A percentile compares a stretch with the other conserved stretches of the same genome.
Evolutionary conservation across 768 basidiomycete genomes (phyloP).

Genomic region (Pulveroboletus sp.): DNA sequence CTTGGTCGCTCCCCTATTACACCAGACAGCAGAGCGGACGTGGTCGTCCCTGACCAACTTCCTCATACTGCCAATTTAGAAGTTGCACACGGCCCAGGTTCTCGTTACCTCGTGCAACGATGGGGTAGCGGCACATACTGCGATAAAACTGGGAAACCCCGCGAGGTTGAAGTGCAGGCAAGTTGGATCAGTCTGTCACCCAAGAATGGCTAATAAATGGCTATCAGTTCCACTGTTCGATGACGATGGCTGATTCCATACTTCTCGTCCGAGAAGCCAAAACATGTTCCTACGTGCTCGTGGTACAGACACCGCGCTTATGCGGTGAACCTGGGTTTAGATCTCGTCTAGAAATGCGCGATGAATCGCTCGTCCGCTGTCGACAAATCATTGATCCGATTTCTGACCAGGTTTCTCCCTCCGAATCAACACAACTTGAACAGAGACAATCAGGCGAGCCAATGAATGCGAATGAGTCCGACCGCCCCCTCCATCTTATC

Average conservation of each 20-base stretch:
- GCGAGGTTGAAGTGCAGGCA: conserved; percentile 95
- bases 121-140: conserved; percentile 91
- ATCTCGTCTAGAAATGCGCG: conserved; percentile 59
- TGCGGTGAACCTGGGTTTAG: conserved; percentile 93
- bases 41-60: conserved; percentile 61
- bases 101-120: conserved; percentile 87
- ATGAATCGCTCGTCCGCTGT: conserved; percentile 71
- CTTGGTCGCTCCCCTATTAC: conserved; percentile 64
- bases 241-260: conserved; percentile 88
- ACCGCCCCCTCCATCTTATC: conserved; percentile 53
- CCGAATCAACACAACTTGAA: conserved; percentile 30
- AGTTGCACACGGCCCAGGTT: conserved; percentile 70
- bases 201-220: conserved; percentile 1
- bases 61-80: conserved; percentile 68
- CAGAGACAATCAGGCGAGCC: conserved; percentile 27
- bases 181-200: conserved; percentile 20
- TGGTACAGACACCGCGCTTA: conserved; percentile 91
- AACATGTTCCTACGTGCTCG: conserved; percentile 90
- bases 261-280: conserved; percentile 89
- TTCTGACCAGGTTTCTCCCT: conserved; percentile 15
- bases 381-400: conserved; percentile 56
- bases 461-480: conserved; percentile 41
- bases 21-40: conserved; percentile 56
- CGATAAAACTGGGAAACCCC: conserved; percentile 82
- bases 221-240: conserved; percentile 86